Conservation (phyloP, 768 basidiomycete species). For the Lepiota venenata region DNA sequence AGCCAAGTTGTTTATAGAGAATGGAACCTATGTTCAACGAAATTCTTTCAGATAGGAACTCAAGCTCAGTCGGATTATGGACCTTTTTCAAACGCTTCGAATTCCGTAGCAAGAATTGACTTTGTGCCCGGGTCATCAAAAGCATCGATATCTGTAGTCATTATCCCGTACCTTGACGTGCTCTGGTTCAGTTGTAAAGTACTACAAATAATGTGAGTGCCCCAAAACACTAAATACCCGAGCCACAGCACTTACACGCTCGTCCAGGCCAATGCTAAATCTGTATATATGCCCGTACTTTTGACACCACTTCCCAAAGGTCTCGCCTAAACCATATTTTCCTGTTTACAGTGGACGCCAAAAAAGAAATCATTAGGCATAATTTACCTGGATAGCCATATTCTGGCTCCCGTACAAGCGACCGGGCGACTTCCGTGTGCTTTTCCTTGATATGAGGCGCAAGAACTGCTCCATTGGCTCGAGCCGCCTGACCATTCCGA, state of each 20-base stretch:
- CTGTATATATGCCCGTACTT: conserved; percentile 17
- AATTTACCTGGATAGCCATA: conserved; percentile 30
- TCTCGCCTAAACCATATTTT: not conserved
- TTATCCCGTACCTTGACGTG: conserved; percentile 33
- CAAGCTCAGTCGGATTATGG: not conserved
- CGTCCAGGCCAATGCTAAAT: conserved; percentile 24
- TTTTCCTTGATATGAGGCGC: conserved; percentile 28
- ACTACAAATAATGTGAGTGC: conserved; percentile 18
- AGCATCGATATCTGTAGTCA: too few relatives aligned
- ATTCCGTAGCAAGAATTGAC: conserved; percentile 45
- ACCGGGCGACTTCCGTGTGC: conserved; percentile 18
- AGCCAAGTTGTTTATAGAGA: conserved; percentile 22
- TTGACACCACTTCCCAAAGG: conserved; percentile 11
- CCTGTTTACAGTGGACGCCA: too few relatives aligned
- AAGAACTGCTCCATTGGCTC: conserved; percentile 29
- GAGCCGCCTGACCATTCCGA: conserved; percentile 19
- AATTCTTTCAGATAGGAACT: conserved; percentile 4
- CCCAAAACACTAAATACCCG: not conserved
- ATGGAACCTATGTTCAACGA: conserved; percentile 26
- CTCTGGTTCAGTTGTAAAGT: conserved; percentile 42
- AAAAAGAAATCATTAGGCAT: not conserved
- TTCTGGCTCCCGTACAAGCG: conserved; percentile 22
- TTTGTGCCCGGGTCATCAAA: too few relatives aligned
- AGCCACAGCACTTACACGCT: conserved; percentile 18
- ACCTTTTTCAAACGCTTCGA: conserved; percentile 46